Base-by-base conservation (phyloP, 768 basidiomycete species). In the Saitozyma podzolica region DNA sequence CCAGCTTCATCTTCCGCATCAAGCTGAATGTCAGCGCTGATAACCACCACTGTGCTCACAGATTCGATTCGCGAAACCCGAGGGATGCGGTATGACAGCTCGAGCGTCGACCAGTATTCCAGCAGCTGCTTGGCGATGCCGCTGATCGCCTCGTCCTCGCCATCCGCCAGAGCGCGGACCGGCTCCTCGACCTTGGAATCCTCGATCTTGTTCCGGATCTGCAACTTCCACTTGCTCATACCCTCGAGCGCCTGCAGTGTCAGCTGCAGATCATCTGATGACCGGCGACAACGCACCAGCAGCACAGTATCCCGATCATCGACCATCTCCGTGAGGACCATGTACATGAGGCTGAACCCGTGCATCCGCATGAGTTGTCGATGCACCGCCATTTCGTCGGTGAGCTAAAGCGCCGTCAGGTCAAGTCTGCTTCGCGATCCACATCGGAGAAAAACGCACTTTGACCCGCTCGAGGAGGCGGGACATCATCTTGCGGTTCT, bases 331-430 rank as follows among this genome's bases (percentile, higher is more conserved):
- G 89, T 86, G 40, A 98, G 81, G 45, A 97, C 84, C 72, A 89
- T 91, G 50, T 86, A 88, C 91, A 98, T 94, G 14, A 93, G 82
- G 79, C 88, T 90, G 77, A 94, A 90, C 2, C 94, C 94, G 74
- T 96, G 91, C 73, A 97, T 82, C 6, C 92, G 88, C 86, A 96
- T 89, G 53, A 98, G 83, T 76, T 92, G 73, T 40, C 91, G 84
- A 29, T 92, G 82, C 11, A 91, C 86, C 0, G 86, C 83, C 50
- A 86, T 84, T 64, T 95, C 91, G 45, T 89, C 86, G 2, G 95
- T 95, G 61, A 95, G 87, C 93, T 95, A 59, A 1, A 3, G 10
- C 16, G 19, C 59, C 56, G 62, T 50, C 56, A 6, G 37, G 16
- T 8, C 45, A 41, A 37, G 16, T 20, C 58, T n/a, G 37, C 9